phyloP scores from a whole-genome alignment of 1,284 basidiomycete species.

The Ustilago bromivora region DNA sequence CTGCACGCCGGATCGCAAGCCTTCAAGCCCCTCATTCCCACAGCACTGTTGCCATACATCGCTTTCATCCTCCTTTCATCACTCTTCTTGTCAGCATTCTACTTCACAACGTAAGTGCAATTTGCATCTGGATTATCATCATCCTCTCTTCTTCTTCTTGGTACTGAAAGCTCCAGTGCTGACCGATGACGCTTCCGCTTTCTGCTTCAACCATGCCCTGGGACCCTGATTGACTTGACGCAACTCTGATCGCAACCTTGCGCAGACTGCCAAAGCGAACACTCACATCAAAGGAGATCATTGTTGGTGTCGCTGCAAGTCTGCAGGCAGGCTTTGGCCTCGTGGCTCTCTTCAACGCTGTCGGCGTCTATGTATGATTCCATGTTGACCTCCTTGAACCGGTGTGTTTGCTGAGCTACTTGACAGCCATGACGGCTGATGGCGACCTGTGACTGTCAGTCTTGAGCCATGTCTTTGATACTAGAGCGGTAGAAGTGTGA shows the following conservation, averaged over 20 bases:
- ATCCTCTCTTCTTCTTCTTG: not conserved
- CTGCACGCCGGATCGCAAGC: conserved; percentile 35
- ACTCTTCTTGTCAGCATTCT: conserved; percentile 60
- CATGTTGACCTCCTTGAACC: not conserved
- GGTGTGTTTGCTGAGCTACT: no score
- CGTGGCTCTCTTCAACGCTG: conserved; percentile 65
- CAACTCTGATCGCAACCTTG: not conserved
- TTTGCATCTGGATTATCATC: no score
- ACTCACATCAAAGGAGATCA: conserved; percentile 39
- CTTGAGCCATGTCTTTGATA: no score
- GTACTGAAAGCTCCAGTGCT: not conserved
- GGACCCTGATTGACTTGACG: not conserved
- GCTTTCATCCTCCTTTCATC: conserved; percentile 52
- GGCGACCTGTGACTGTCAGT: no score
- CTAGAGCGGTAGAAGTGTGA: not conserved
- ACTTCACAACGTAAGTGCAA: conserved; percentile 62
- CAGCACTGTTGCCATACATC: conserved; percentile 47
- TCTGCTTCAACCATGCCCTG: not conserved
- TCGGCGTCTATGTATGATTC: conserved; percentile 61
- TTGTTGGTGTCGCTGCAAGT: conserved; percentile 48
- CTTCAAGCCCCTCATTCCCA: conserved; percentile 50
- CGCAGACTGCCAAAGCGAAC: conserved; percentile 51
- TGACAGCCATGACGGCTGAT: no score
- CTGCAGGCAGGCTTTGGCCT: conserved; percentile 60
- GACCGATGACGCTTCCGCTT: not conserved